Conservation (phyloP, 805 yeast genomes). For the Metschnikowia corniflorae region DNA sequence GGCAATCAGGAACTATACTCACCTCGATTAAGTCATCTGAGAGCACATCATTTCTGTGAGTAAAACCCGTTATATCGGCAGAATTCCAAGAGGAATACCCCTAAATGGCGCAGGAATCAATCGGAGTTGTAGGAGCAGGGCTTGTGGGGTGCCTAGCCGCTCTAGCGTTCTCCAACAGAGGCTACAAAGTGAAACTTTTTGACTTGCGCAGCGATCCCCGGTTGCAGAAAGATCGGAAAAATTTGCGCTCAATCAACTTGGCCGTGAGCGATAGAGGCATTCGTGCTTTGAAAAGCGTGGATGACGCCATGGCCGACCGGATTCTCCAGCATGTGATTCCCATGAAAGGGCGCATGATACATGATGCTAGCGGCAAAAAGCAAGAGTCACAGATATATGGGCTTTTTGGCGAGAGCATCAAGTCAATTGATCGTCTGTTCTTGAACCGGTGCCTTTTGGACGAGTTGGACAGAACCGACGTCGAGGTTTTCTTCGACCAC, state of each 20-base stretch:
- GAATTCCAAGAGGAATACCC: no score
- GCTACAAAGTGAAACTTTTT: conserved; percentile 66
- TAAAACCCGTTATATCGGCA: no score
- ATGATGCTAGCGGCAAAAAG: conserved; percentile 53
- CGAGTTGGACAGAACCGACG: conserved; percentile 49
- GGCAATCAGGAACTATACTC: no score
- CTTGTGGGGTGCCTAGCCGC: conserved; percentile 85
- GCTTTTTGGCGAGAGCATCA: conserved; percentile 74
- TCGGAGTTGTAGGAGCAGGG: conserved; percentile 83
- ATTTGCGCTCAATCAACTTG: conserved; percentile 71
- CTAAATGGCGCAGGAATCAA: conserved; percentile 11
- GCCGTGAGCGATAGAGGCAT: conserved; percentile 89
- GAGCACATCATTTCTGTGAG: not conserved
- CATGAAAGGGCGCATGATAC: conserved; percentile 89
- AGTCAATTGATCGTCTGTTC: conserved; percentile 75
- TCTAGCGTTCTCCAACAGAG: conserved; percentile 69
- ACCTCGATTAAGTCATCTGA: no score
- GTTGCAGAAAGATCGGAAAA: conserved; percentile 28
- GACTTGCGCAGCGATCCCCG: conserved; percentile 75
- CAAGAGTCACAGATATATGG: conserved; percentile 76
- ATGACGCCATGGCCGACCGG: conserved; percentile 51
- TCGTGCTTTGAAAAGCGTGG: conserved; percentile 61
- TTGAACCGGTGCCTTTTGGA: conserved; percentile 63
- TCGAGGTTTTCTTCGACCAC: conserved; percentile 50
- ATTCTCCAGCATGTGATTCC: conserved; percentile 67